Conservation (phyloP, 345 rosid species). For the Eucalyptus globulus region DNA sequence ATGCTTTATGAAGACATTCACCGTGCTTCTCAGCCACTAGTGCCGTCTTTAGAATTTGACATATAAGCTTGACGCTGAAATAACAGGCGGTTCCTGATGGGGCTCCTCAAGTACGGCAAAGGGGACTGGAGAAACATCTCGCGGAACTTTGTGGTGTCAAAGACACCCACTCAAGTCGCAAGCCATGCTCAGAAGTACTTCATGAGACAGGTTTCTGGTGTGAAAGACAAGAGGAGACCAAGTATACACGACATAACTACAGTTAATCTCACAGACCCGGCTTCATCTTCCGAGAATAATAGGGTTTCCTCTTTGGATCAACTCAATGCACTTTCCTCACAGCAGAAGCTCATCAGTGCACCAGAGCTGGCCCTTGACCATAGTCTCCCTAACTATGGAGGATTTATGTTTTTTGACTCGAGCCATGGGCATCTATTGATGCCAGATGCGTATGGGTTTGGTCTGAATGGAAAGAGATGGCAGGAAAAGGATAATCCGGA, state of each 20-base stretch:
- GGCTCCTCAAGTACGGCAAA: slow-evolving; percentile 81
- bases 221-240: slow-evolving; percentile 82
- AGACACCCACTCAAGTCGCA: slow-evolving; percentile 97
- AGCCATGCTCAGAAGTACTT: slow-evolving; percentile 99
- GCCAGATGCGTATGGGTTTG: slow-evolving; percentile 10
- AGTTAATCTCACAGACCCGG: slow-evolving; percentile 24
- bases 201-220: slow-evolving; percentile 74
- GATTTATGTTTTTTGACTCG: slow-evolving; percentile 7
- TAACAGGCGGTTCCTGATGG: slow-evolving; percentile 65
- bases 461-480: slow-evolving; percentile 12
- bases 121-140: slow-evolving; percentile 99
- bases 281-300: background rate
- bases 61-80: background rate
- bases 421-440: slow-evolving; percentile 4
- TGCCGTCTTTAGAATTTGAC: background rate
- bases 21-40: background rate
- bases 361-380: slow-evolving; percentile 9
- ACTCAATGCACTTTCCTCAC: background rate
- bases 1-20: background rate
- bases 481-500: slow-evolving; percentile 3
- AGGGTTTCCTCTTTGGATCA: background rate
- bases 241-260: slow-evolving; percentile 94
- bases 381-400: slow-evolving; percentile 6
- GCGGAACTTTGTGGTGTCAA: slow-evolving; percentile 62
- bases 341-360: background rate